These are phyloP conservation scores for Arthrobotrys sphaeroides DNA, from an alignment of 2,329 filamentous ascomycete species.

Conservation along the genomic window DNA sequence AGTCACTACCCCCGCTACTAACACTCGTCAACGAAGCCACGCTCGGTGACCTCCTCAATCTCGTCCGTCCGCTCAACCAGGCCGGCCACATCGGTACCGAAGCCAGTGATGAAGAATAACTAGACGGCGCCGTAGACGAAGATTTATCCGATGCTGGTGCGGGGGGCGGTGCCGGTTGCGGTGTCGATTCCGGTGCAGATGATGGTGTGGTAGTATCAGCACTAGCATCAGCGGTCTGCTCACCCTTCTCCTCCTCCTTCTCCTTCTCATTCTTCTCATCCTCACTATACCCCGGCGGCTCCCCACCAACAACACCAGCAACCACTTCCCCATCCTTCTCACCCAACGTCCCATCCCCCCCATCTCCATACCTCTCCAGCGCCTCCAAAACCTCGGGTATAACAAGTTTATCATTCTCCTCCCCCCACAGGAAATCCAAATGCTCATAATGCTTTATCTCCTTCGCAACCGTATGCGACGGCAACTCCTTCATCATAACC, in stretches of 20 bases:
- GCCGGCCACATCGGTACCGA: constrained; percentile 43
- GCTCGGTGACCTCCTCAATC: constrained; percentile 35
- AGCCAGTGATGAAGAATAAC: constrained; percentile 28
- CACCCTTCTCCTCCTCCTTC: background rate
- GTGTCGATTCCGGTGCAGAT: background rate
- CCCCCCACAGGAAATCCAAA: constrained; percentile 93
- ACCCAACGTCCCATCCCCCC: background rate
- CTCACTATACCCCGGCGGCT: constrained; percentile 48
- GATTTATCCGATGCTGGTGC: constrained; percentile 8
- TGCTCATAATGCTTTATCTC: constrained; percentile 95
- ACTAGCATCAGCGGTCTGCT: background rate
- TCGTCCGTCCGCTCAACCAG: constrained; percentile 34
- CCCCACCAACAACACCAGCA: background rate
- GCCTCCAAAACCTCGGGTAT: constrained; percentile 93
- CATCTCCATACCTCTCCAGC: constrained; percentile 73
- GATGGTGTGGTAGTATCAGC: background rate
- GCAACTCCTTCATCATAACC: constrained; percentile 88
- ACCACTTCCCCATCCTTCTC: constrained; percentile 1
- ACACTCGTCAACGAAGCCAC: constrained; percentile 44
- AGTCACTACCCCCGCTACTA: constrained; percentile 33
- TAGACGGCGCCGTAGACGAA: constrained; percentile 34
- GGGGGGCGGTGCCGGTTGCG: background rate
- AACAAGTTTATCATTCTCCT: constrained; percentile 82
- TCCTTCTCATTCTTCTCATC: constrained; percentile 37
- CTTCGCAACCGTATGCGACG: constrained; percentile 77